A percentile compares a stretch with the other conserved stretches of the same genome.
Conservation (phyloP, 306 rosid species). For the Macrotyloma uniflorum region DNA sequence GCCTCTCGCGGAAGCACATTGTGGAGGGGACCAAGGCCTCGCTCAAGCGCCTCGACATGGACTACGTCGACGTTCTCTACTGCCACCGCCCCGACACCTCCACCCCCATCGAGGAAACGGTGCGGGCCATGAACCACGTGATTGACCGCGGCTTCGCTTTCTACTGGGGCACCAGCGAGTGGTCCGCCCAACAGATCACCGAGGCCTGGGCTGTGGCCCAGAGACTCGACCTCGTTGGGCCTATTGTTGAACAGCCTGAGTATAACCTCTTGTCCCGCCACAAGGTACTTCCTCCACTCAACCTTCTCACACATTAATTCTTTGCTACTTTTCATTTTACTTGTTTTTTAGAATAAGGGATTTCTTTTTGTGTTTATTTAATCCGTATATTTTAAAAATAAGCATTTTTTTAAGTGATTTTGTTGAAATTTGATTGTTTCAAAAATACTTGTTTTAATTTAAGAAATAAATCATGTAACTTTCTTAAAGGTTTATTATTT, state of each 20-base stretch:
- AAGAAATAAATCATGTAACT: no score
- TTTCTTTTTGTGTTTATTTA: no score
- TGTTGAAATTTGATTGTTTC: no score
- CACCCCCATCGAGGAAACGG: constrained; percentile 95
- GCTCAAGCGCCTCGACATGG: constrained; percentile 83
- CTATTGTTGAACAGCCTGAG: constrained; percentile 97
- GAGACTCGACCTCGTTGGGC: constrained; percentile 78
- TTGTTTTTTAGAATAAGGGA: no score
- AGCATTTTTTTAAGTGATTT: no score
- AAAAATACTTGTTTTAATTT: no score
- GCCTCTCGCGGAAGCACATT: constrained; percentile 84
- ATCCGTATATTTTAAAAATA: no score
- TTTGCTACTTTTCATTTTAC: no score
- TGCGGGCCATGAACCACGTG: constrained; percentile 84
- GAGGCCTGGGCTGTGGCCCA: constrained; percentile 91
- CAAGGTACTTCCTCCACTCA: constrained; percentile 37
- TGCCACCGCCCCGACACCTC: constrained; percentile 84
- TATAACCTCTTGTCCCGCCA: constrained; percentile 85
- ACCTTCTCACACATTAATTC: no score
- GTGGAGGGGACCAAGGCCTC: constrained; percentile 90
- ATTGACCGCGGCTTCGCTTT: constrained; percentile 92
- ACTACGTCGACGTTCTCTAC: constrained; percentile 78
- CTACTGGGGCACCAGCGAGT: constrained; percentile 98
- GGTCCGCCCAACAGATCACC: constrained; percentile 97
- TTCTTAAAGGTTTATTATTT: no score